These are phyloP conservation scores for Leishmania guyanensis DNA, from an alignment of 208 protist species.

Conservation along the genomic window DNA sequence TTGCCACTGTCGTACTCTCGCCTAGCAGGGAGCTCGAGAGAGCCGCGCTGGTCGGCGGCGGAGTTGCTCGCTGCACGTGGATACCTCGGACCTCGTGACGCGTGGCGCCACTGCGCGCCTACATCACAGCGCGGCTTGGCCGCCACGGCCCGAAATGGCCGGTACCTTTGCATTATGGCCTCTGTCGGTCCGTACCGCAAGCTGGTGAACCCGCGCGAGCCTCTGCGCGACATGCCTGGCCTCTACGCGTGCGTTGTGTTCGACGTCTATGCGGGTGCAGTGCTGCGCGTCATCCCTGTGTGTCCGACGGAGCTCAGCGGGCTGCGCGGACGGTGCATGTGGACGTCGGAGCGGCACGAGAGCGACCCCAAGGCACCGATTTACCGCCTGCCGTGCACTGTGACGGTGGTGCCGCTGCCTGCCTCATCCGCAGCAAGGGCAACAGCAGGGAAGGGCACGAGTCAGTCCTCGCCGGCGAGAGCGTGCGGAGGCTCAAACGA, in stretches of 20 bases:
- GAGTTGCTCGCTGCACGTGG: conserved; percentile 26
- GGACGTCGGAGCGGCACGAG: conserved; percentile 39
- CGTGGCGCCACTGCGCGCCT: conserved; percentile 28
- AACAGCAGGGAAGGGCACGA: neutral
- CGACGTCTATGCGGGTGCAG: conserved; percentile 59
- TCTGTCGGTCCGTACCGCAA: conserved; percentile 66
- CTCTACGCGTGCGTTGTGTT: conserved; percentile 73
- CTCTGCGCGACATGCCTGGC: conserved; percentile 52
- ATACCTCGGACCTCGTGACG: conserved; percentile 23
- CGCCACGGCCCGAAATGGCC: conserved; percentile 63
- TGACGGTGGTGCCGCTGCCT: conserved; percentile 39
- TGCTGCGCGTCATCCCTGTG: conserved; percentile 72
- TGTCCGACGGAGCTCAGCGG: conserved; percentile 49
- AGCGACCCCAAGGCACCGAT: conserved; percentile 47
- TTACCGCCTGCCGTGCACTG: conserved; percentile 55
- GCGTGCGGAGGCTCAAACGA: conserved; percentile 8
- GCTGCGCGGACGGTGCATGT: conserved; percentile 28
- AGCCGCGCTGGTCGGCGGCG: conserved; percentile 12
- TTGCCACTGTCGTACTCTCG: neutral
- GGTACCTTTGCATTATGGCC: conserved; percentile 73
- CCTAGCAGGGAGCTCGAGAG: neutral
- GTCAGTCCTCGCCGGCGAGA: neutral
- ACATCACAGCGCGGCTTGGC: conserved; percentile 33
- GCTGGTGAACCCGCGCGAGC: conserved; percentile 34
- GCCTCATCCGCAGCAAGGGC: neutral